Base-by-base conservation (phyloP, 2,329 filamentous ascomycete genomes). In the Trichoderma atrobrunneum region DNA sequence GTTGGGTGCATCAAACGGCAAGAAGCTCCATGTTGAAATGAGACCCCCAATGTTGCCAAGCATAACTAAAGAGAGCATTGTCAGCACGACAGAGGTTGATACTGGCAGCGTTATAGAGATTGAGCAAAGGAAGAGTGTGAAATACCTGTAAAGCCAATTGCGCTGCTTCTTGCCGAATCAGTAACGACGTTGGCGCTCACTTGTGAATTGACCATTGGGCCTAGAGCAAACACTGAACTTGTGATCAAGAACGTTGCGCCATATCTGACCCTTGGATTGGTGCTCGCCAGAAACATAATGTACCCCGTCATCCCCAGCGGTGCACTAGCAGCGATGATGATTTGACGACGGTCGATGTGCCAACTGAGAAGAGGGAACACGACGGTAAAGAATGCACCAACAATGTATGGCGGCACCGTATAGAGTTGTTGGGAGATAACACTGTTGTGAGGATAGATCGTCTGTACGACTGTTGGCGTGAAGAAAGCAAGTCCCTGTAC, bases 211-310 rank as follows among this genome's bases (percentile, higher is more conserved):
- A 87, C 87, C 14, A 93, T 85, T 0, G 91, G 85, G 0, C 90
- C 91, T 57, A 89, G 86, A 3, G 87, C 80, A 76, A 92, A 93
- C 4, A 88, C 87, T 0, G 89, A 90, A 11, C 84, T 84, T 1
- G 90, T 87, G 67, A 92, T 89, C 70, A 93, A 79, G 80, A 93
- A 93, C 0, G 90, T 91, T 0, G 91, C 92, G 0, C 87, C 91
- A 78, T 93, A 93, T 24, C 90, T 87, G 2, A 89, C 87, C 34
- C 82, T 81, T 0, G 84, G 74, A 65, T 87, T 78, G 3, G 79
- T 80, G 14, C 84, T 87, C 4, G 88, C 90, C 1, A 93, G 82
- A 81, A 93, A 93, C 85, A 93, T 90, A 78, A 88, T 87, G 79
- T 92, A 54, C 7, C 48, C 48, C 0, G 86, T 78, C 85, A 93